Base-by-base conservation (phyloP, 2,329 filamentous ascomycete species). In the Fusarium lyarnte region DNA sequence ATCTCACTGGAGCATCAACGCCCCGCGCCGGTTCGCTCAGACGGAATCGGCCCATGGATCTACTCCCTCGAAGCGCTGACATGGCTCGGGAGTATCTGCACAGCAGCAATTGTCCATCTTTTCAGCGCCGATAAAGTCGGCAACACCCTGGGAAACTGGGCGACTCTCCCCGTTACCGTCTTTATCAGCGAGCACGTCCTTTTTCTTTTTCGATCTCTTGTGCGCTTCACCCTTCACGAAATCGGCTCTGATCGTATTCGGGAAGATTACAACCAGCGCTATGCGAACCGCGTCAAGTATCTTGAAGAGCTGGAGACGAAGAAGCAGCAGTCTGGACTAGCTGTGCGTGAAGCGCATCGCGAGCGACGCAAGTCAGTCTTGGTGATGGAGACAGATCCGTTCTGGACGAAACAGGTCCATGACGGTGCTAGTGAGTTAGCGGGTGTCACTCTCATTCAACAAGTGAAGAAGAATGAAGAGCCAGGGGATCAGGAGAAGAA, bases 181-280 rank as follows among this genome's bases (percentile, higher is more conserved):
- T 92, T 94, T 79, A 87, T 93, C 78, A 89, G 90, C 63, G 92
- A 94, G 78, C 93, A 94, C 77, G 81, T 91, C 33, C 93, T 93
- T 76, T 85, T 94, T 8, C 80, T 90, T 11, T 83, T 92, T 1
- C 88, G 91, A 0, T 76, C 81, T 3, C 42, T 82, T 0, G 81
- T 84, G 3, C 77, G 79, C 19, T 82, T 78, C 33, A 59, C 81
- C 0, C 81, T 85, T 11, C 73, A 82, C 23, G 78, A 79, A 4
- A 75, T 82, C 13, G 84, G 84, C 1, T 85, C 83, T 0, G 80
- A 82, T 36, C 79, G 83, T 31, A 82, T 84, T 10, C 80, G 83
- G 13, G 77, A 78, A 13, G 82, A 85, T 66, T 77, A 83, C n/a
- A 76, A 81, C 52, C 76, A 81, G 64, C 79, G 79, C 2, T 85